Base-by-base conservation (phyloP, 768 basidiomycete species). In the Leucocoprinus sp. region DNA sequence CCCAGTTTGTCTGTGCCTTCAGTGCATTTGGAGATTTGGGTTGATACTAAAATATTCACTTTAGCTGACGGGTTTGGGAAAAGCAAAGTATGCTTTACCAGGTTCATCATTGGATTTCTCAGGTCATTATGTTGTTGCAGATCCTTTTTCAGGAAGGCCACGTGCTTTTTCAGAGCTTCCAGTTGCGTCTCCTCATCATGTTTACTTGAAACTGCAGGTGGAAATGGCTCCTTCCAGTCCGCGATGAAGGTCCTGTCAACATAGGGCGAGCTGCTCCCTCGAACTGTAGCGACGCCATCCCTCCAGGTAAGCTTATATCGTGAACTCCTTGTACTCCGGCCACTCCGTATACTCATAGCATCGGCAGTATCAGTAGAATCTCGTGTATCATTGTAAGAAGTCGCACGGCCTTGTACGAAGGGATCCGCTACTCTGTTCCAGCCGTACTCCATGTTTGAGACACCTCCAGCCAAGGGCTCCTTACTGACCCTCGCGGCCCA, bases 371-470 rank as follows among this genome's bases (percentile, higher is more conserved):
- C 72, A 7, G 60, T 24, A 9, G 35, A 39, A n/a, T 73, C 70
- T 38, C 64, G 62, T 8, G 72, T 58, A 38, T 79, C 80, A 43
- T 72, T 71, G 43, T 86, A 81, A 17, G 84, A 80, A 18, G 66
- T 60, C 8, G 80, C 74, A 5, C 75, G 74, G 1, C 63, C 66
- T 46, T 76, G 76, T 15, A 68, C 60, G 31, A 69, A 54, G 2
- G 71, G 57, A 49, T 84, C 84, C 19, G 69, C 54, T 6, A 91
- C 74, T 15, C 89, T 76, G 60, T 80, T 93, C 96, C 96, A 99
- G 7, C 96, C 96, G 58, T 98, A 96, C 62, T 99, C 96, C 88
- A 98, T 95, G 66, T 98, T 99, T 39, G 91, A 93, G 6, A 99
- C 93, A 18, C 96, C 96, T 4, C 96, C 96, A 1, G 87, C 76